These are phyloP conservation scores for Nannizziopsis arthrosporioides DNA, from an alignment of 2,329 filamentous ascomycete species.

Conservation along the genomic window DNA sequence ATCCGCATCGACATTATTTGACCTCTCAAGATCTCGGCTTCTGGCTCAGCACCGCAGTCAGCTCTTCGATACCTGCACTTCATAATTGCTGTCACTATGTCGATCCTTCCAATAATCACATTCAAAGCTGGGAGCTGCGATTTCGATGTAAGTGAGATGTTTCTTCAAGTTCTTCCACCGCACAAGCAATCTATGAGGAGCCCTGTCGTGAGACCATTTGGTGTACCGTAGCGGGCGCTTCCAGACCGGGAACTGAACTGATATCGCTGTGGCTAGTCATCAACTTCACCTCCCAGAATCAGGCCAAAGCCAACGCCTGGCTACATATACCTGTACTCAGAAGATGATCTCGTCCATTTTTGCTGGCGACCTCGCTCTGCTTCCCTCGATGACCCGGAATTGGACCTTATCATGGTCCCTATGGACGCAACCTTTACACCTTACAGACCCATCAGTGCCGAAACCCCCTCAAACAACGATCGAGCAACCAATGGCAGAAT, in stretches of 20 bases:
- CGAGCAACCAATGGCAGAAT: conserved; percentile 69
- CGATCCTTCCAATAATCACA: conserved; percentile 73
- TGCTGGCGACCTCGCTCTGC: conserved; percentile 82
- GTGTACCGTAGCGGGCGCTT: neutral
- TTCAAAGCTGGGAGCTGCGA: conserved; percentile 94
- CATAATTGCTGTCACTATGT: conserved; percentile 46
- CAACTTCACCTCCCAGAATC: conserved; percentile 55
- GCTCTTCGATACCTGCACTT: neutral
- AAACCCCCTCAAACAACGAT: conserved; percentile 51
- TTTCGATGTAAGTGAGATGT: conserved; percentile 53
- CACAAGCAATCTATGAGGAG: neutral
- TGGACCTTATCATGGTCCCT: conserved; percentile 91
- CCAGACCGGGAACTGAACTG: conserved; percentile 10
- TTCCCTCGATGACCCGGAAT: conserved; percentile 58
- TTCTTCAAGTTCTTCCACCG: conserved; percentile 5
- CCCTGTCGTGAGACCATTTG: neutral
- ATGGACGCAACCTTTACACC: conserved; percentile 77
- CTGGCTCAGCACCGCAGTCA: neutral
- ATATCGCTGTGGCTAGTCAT: conserved; percentile 29
- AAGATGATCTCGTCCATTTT: conserved; percentile 93
- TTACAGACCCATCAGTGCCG: conserved; percentile 52
- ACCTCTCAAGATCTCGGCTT: neutral
- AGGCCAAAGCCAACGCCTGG: conserved; percentile 61
- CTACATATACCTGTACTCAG: conserved; percentile 83
- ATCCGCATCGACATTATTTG: neutral